Evolutionary conservation across 2,329 filamentous ascomycete genomes (phyloP).

Genomic region (Fusarium equiseti): DNA sequence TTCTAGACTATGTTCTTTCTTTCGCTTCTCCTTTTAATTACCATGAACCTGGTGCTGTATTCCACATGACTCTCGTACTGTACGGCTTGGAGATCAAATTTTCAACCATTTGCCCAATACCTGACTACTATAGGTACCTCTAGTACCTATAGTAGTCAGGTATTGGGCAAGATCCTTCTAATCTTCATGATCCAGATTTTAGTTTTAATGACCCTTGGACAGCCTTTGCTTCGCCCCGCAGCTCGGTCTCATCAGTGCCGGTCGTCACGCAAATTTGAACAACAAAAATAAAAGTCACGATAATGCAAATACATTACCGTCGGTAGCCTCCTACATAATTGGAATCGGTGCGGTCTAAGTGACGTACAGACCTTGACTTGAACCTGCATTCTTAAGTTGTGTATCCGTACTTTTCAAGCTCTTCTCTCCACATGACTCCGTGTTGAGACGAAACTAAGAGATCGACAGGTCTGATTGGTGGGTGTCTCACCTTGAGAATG

Average conservation of each 20-base stretch:
- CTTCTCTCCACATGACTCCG: conserved; percentile 28
- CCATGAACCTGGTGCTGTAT: conserved; percentile 5
- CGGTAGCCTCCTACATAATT: conserved; percentile 39
- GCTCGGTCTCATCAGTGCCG: conserved; percentile 14
- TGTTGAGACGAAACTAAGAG: not conserved
- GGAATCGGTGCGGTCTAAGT: conserved; percentile 33
- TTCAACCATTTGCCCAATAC: not conserved
- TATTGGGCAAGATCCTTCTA: conserved; percentile 16
- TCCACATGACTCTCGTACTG: conserved; percentile 43
- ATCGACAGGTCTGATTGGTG: conserved; percentile 27
- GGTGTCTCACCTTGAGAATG: conserved; percentile 21
- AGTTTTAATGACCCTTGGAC: conserved; percentile 17
- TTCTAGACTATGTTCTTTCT: conserved; percentile 27
- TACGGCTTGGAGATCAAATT: conserved; percentile 39
- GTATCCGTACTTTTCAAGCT: not conserved
- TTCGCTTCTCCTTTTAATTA: conserved; percentile 14
- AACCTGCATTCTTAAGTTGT: conserved; percentile 20
- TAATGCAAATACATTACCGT: conserved; percentile 40
- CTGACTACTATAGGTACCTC: not conserved
- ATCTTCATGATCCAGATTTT: conserved; percentile 21
- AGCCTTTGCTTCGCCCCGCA: conserved; percentile 20
- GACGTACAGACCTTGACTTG: conserved; percentile 35
- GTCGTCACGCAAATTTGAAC: conserved; percentile 24
- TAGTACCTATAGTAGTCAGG: not conserved
- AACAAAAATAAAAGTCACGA: conserved; percentile 37